Evolutionary conservation across 108 stramenopile genomes (phyloP), one percentile per base, ranked within the genome.

Genomic region (Pinguiococcus pyrenoidosus): DNA sequence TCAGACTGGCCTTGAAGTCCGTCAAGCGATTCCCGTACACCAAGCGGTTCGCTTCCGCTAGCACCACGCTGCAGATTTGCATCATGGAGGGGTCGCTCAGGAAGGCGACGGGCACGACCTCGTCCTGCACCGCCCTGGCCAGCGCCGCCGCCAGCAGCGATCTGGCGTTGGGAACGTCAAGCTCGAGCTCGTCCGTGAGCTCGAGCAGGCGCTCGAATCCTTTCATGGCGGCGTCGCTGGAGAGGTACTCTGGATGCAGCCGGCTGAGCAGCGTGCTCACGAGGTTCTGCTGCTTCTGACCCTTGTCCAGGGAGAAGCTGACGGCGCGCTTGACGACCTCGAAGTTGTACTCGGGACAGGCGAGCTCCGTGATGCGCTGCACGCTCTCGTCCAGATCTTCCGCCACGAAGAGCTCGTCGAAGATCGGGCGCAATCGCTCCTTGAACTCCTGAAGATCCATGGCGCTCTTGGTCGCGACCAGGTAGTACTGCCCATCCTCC

Each of bases 101-200:
- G 21, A 54, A 44, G n/a, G 7, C 24, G 5, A 35, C 46, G 6
- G 5, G 74, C 2, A n/a, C n/a, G n/a, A n/a, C n/a, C n/a, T n/a
- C n/a, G n/a, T n/a, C n/a, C n/a, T n/a, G n/a, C n/a, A n/a, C n/a
- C n/a, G n/a, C n/a, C n/a, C n/a, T n/a, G n/a, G n/a, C n/a, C n/a
- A n/a, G n/a, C n/a, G n/a, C n/a, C n/a, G n/a, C n/a, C n/a, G n/a
- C n/a, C n/a, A n/a, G n/a, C n/a, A n/a, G n/a, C n/a, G n/a, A n/a
- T n/a, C n/a, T n/a, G n/a, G n/a, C n/a, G n/a, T n/a, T n/a, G n/a
- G 66, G 29, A 0, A 81, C 61, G 12, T 82, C 79, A 17, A 86
- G 44, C 49, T 92, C 86, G 51, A 92, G 84, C 58, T 88, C 89
- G 32, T 52, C 62, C 21, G 68, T 64, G 62, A 49, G 68, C 54